phyloP scores from a whole-genome alignment of 306 rosid genomes.

The Elaeagnus macrophylla region DNA sequence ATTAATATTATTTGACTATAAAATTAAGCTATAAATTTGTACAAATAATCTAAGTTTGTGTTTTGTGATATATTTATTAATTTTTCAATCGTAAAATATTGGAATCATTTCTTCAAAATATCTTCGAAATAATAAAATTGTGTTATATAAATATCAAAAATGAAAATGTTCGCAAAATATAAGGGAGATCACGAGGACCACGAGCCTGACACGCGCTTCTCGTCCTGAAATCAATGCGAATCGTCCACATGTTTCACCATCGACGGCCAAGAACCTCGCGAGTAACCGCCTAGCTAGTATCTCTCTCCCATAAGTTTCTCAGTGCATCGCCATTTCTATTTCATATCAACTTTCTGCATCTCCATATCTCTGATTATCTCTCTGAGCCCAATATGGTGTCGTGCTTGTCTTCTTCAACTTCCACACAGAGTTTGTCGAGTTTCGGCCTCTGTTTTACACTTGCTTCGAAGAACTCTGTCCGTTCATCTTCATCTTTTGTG shows the following conservation, averaged over 20 bases:
- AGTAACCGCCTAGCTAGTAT: not conserved
- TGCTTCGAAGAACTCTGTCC: not conserved
- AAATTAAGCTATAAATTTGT: too few species aligned
- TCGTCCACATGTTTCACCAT: not conserved
- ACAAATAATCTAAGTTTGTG: too few species aligned
- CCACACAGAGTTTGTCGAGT: constrained; percentile 1
- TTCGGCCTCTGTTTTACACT: not conserved
- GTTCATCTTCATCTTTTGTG: constrained; percentile 1
- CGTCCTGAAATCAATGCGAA: not conserved
- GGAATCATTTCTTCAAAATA: too few species aligned
- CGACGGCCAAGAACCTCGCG: not conserved
- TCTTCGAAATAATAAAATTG: too few species aligned
- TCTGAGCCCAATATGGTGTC: constrained; percentile 5
- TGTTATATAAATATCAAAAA: too few species aligned
- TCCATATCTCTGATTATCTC: not conserved
- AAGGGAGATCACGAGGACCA: not conserved
- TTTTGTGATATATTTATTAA: too few species aligned
- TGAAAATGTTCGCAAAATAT: too few species aligned
- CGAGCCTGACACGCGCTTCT: not conserved
- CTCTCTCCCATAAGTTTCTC: not conserved
- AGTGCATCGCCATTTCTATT: not conserved
- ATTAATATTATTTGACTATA: too few species aligned
- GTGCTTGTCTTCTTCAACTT: constrained; percentile 15
- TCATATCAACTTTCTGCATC: not conserved
- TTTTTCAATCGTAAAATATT: too few species aligned